Conservation (phyloP, 768 basidiomycete genomes). For the Rossbeevera mucosa region DNA sequence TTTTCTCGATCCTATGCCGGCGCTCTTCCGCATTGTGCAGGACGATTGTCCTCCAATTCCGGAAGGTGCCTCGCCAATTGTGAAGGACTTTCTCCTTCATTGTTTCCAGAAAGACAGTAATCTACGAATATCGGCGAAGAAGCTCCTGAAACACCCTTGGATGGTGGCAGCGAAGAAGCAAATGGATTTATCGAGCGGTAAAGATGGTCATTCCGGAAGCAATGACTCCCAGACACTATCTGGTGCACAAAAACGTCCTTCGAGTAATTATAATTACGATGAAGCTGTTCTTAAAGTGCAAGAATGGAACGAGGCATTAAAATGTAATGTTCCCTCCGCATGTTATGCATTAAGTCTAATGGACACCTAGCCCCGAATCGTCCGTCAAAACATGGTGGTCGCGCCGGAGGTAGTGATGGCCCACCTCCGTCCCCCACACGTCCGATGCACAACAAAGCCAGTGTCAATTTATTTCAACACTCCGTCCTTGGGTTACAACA, state of each 20-base stretch:
- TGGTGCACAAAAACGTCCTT: slow-evolving; percentile 40
- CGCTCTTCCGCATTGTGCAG: slow-evolving; percentile 96
- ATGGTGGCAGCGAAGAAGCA: slow-evolving; percentile 84
- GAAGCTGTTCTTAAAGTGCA: slow-evolving; percentile 93
- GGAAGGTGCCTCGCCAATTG: slow-evolving; percentile 89
- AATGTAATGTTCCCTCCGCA: slow-evolving; percentile 49
- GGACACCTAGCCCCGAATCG: slow-evolving; percentile 58
- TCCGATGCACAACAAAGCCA: slow-evolving; percentile 25
- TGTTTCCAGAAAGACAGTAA: slow-evolving; percentile 99
- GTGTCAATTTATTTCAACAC: slow-evolving; percentile 26
- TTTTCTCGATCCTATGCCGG: slow-evolving; percentile 95
- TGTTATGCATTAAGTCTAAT: slow-evolving; percentile 7
- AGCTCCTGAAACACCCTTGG: slow-evolving; percentile 92
- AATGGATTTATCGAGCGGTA: slow-evolving; percentile 38
- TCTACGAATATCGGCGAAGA: slow-evolving; percentile 89
- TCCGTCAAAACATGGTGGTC: slow-evolving; percentile 61
- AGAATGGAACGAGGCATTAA: slow-evolving; percentile 97
- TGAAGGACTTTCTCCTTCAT: slow-evolving; percentile 93
- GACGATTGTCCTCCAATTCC: slow-evolving; percentile 97
- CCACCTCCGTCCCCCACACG: slow-evolving; percentile 44
- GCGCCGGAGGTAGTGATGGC: slow-evolving; percentile 32
- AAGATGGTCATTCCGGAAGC: slow-evolving; percentile 29
- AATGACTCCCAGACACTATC: slow-evolving; percentile 35
- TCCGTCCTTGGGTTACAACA: slow-evolving; percentile 34
- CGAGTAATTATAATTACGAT: slow-evolving; percentile 85